These are phyloP conservation scores for Fusarium domesticum DNA, from an alignment of 2,329 filamentous ascomycete species.

Conservation along the genomic window DNA sequence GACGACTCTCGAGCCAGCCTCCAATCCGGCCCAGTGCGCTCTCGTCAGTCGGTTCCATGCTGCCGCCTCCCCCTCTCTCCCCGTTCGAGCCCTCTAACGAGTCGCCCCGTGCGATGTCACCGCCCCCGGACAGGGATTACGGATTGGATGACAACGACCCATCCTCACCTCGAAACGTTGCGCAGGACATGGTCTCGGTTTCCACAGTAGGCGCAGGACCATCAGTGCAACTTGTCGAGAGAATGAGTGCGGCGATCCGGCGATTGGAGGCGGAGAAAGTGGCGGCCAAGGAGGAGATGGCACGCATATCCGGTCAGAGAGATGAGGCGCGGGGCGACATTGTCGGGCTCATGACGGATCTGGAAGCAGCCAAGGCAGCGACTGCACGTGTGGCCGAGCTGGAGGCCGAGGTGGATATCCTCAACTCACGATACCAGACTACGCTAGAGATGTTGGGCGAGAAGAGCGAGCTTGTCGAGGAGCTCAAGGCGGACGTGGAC, in stretches of 20 bases:
- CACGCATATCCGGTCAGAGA: slow-evolving; percentile 74
- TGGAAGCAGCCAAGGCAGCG: slow-evolving; percentile 65
- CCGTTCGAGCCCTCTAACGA: slow-evolving; percentile 44
- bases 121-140: slow-evolving; percentile 49
- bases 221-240: slow-evolving; percentile 90
- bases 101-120: slow-evolving; percentile 37
- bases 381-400: slow-evolving; percentile 60
- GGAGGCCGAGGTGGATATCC: slow-evolving; percentile 63
- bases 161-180: slow-evolving; percentile 64
- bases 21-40: slow-evolving; percentile 41
- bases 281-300: slow-evolving; percentile 80
- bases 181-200: slow-evolving; percentile 82
- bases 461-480: slow-evolving; percentile 93
- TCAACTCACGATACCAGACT: slow-evolving; percentile 80
- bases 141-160: slow-evolving; percentile 46
- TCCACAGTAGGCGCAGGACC: slow-evolving; percentile 89
- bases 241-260: slow-evolving; percentile 91
- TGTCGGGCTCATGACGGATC: slow-evolving; percentile 83
- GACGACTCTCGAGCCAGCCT: slow-evolving; percentile 52
- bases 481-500: slow-evolving; percentile 80
- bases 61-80: slow-evolving; percentile 42
- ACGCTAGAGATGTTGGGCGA: slow-evolving; percentile 93
- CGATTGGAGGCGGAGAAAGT: slow-evolving; percentile 90
- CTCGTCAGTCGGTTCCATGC: slow-evolving; percentile 37
- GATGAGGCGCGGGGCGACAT: slow-evolving; percentile 92